These are phyloP conservation scores for Dalbergia cochinchinensis DNA, from an alignment of 306 rosid genomes.

Conservation along the genomic window DNA sequence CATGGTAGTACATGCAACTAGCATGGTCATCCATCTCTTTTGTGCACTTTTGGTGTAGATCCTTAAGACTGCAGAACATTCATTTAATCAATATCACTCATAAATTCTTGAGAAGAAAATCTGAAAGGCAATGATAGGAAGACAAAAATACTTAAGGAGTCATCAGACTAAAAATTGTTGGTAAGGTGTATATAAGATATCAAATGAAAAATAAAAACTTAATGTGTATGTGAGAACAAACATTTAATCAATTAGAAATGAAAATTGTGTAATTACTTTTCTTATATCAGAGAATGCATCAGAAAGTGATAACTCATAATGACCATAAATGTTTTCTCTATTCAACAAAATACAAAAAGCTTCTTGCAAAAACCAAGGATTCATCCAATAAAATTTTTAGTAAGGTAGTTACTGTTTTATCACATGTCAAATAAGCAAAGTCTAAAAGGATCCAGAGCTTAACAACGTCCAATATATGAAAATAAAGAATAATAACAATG, in stretches of 20 bases:
- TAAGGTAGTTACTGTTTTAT: constrained; percentile 1
- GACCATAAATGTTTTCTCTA: neutral
- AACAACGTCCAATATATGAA: neutral
- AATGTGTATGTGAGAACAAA: neutral
- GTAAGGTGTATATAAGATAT: neutral
- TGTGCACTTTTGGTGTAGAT: constrained; percentile 90
- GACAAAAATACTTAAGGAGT: neutral
- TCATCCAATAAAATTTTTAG: constrained; percentile 5
- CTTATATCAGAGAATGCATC: constrained; percentile 18
- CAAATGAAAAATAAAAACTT: neutral
- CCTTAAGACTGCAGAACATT: constrained; percentile 69
- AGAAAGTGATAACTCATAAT: neutral
- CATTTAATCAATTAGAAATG: constrained; percentile 23
- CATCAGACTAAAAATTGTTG: constrained; percentile 1
- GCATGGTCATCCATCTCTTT: constrained; percentile 90
- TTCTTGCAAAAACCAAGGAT: constrained; percentile 1
- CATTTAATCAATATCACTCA: constrained; percentile 28
- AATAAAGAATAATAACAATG: neutral
- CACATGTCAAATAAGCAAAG: neutral
- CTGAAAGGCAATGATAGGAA: neutral
- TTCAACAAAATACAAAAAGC: neutral
- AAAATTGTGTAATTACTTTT: neutral
- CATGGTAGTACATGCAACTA: constrained; percentile 94
- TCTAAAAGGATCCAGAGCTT: neutral
- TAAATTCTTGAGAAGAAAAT: neutral